Percentiles rank a stretch among this genome's conserved stretches.
Evolutionary conservation across 2,329 filamentous ascomycete species (phyloP).

Genomic region (Phyllosticta citrichinensis): DNA sequence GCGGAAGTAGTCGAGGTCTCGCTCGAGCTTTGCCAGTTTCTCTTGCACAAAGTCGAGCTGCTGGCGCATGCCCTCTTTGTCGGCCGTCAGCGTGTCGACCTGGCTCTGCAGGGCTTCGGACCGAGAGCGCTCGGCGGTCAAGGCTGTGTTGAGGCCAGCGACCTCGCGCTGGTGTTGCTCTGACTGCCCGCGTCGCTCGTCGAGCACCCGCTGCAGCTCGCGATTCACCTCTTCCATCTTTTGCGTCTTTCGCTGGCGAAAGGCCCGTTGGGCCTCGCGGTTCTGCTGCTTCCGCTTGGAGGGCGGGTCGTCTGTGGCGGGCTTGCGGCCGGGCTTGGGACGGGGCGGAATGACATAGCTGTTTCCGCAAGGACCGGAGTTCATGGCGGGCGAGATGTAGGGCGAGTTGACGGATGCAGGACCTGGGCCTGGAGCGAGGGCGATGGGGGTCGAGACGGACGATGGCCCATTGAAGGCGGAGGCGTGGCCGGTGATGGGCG

Average conservation of each 20-base stretch:
- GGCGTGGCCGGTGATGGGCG: background rate
- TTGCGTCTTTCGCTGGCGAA: conserved; percentile 76
- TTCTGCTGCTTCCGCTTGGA: conserved; percentile 95
- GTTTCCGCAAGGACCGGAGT: conserved; percentile 24
- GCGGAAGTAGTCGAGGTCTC: conserved; percentile 5
- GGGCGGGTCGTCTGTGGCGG: conserved; percentile 81
- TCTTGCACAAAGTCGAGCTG: conserved; percentile 10
- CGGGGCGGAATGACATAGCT: conserved; percentile 31
- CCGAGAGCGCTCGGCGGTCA: conserved; percentile 9
- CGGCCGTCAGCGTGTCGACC: conserved; percentile 11
- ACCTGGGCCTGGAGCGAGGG: conserved; percentile 5
- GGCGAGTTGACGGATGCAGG: background rate
- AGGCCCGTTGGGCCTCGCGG: conserved; percentile 79
- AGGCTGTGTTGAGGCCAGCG: conserved; percentile 6
- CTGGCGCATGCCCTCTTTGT: conserved; percentile 10
- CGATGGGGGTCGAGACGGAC: background rate
- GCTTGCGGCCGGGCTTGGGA: conserved; percentile 72
- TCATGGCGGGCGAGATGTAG: conserved; percentile 10
- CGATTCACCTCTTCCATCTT: conserved; percentile 59
- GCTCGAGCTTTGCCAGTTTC: conserved; percentile 7
- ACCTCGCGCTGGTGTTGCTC: conserved; percentile 12
- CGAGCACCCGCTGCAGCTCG: conserved; percentile 24
- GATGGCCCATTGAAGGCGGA: background rate
- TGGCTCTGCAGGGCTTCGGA: conserved; percentile 11
- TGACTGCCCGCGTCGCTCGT: conserved; percentile 12